phyloP scores from a whole-genome alignment of 495 filamentous ascomycete genomes.

The Zalerion maritima region DNA sequence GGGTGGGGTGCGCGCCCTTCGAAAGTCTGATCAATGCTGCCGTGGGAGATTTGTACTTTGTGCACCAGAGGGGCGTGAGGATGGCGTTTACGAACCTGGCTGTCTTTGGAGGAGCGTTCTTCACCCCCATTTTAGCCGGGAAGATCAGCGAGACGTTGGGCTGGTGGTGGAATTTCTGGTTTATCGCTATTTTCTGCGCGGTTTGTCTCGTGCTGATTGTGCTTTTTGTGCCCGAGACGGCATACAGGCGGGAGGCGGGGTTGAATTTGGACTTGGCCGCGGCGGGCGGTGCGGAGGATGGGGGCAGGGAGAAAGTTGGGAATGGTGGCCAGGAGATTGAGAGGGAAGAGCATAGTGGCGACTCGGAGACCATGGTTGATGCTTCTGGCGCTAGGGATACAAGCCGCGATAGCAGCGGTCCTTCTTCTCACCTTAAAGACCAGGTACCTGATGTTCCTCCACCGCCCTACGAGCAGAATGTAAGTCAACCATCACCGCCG shows the following conservation, averaged over 20 bases:
- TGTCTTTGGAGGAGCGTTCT: constrained; percentile 81
- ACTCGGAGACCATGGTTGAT: no score
- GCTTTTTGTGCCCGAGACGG: constrained; percentile 76
- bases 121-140: constrained; percentile 78
- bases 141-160: constrained; percentile 63
- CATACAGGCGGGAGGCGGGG: constrained; percentile 48
- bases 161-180: constrained; percentile 70
- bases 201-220: constrained; percentile 48
- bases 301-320: no score
- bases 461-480: no score
- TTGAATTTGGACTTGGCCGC: constrained; percentile 47
- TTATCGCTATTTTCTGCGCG: constrained; percentile 57
- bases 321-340: no score
- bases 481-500: no score
- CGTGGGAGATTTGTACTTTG: constrained; percentile 63
- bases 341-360: no score
- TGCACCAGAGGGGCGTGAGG: constrained; percentile 69
- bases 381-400: no score
- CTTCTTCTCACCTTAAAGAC: no score
- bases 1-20: constrained; percentile 60
- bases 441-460: no score
- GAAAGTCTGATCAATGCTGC: constrained; percentile 64
- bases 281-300: background rate
- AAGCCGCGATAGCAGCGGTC: no score
- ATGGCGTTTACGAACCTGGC: constrained; percentile 87